Percentiles rank a stretch among this genome's conserved stretches.
phyloP scores from a whole-genome alignment of 225 moss, liverwort and hornwort genomes.

The Antitrichia curtipendula region DNA sequence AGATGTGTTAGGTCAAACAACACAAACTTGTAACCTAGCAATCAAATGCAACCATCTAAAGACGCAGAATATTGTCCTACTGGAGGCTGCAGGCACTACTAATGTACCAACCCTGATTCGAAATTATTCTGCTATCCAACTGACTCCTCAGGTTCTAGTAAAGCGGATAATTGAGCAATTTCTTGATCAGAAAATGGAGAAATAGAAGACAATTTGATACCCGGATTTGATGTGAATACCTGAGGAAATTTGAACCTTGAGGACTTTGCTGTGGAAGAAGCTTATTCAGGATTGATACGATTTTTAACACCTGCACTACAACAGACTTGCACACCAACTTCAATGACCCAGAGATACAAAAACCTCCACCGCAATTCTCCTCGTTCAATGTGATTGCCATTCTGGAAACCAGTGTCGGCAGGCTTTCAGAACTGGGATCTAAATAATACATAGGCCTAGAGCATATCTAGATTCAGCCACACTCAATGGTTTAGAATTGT shows the following conservation, averaged over 20 bases:
- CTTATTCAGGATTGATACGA: slow-evolving; percentile 49
- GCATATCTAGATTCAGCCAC: no score
- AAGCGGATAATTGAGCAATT: neutral
- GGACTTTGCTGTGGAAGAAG: slow-evolving; percentile 20
- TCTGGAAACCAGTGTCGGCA: neutral
- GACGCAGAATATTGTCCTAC: no score
- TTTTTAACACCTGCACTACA: slow-evolving; percentile 33
- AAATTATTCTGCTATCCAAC: no score
- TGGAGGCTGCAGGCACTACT: no score
- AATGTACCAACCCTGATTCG: no score
- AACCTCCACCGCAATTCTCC: neutral
- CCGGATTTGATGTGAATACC: neutral
- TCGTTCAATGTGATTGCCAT: neutral
- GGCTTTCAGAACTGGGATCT: no score
- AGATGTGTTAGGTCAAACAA: no score
- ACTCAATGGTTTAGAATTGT: no score
- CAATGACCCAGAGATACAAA: neutral
- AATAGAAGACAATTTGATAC: neutral
- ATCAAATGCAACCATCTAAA: no score
- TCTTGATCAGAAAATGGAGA: neutral
- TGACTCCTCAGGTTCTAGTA: neutral
- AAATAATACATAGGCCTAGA: no score
- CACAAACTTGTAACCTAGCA: no score
- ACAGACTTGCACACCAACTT: neutral
- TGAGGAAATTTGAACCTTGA: slow-evolving; percentile 54